These are phyloP conservation scores for Alternaria novae-zelandiae DNA, from an alignment of 2,329 filamentous ascomycete species.

Conservation along the genomic window DNA sequence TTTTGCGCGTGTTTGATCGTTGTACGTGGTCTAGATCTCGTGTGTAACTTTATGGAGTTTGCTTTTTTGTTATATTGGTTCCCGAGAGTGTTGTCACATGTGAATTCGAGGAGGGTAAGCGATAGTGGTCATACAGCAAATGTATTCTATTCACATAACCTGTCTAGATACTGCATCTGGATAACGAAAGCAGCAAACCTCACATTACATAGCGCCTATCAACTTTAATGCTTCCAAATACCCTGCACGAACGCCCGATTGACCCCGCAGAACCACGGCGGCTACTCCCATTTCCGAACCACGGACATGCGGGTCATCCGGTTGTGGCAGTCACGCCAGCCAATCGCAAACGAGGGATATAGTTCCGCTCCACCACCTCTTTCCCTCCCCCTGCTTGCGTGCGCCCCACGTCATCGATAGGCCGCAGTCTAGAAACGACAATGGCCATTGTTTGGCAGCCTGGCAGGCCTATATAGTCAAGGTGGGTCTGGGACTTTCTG, in stretches of 20 bases:
- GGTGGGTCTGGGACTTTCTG: neutral
- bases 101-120: neutral
- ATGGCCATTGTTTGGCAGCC: neutral
- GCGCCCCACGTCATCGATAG: slow-evolving; percentile 12
- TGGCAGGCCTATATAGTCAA: neutral
- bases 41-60: neutral
- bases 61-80: neutral
- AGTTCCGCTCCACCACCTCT: neutral
- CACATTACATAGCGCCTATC: neutral
- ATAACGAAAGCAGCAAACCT: neutral
- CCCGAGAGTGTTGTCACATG: neutral
- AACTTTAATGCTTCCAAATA: neutral
- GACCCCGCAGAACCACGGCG: neutral
- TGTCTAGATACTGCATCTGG: neutral
- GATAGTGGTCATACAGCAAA: neutral
- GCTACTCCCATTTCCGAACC: neutral
- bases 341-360: slow-evolving; percentile 2
- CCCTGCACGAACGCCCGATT: neutral
- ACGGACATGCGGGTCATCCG: neutral
- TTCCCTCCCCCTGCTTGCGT: neutral
- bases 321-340: neutral
- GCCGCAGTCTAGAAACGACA: neutral
- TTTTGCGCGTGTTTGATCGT: neutral
- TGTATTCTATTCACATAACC: neutral
- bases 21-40: neutral